phyloP scores from a whole-genome alignment of 257 asterid species.

The Plantago major region DNA sequence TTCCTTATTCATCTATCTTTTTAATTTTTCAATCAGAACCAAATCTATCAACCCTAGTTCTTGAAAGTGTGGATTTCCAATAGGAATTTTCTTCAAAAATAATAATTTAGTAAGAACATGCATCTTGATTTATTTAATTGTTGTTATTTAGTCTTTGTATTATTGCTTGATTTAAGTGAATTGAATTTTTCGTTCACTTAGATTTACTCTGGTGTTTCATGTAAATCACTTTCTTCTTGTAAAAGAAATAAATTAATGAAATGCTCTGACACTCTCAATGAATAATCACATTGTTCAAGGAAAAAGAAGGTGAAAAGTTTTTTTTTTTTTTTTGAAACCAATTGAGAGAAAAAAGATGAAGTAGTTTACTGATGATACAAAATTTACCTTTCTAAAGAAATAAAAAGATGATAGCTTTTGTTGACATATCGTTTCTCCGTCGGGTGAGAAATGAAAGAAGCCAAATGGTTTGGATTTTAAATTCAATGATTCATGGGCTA shows the following conservation, averaged over 20 bases:
- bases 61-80: conserved; percentile 17
- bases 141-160: background rate
- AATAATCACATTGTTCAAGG: conserved; percentile 36
- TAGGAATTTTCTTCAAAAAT: background rate
- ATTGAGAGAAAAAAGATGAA: conserved; percentile 1
- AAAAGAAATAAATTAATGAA: background rate
- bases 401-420: conserved; percentile 14
- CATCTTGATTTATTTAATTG: background rate
- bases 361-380: too few relatives aligned
- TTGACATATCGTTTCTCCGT: too few relatives aligned
- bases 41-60: conserved; percentile 43
- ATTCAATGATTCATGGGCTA: too few relatives aligned
- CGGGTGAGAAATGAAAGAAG: too few relatives aligned
- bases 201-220: conserved; percentile 13
- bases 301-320: conserved; percentile 23
- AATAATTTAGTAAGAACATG: background rate
- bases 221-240: conserved; percentile 17
- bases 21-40: conserved; percentile 7
- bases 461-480: too few relatives aligned
- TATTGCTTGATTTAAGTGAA: background rate
- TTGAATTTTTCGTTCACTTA: too few relatives aligned
- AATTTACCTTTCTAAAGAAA: background rate
- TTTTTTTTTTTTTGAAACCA: too few relatives aligned
- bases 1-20: background rate
- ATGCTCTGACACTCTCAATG: conserved; percentile 22